Evolutionary conservation across 2,329 filamentous ascomycete genomes (phyloP).

Genomic region (Thelonectria discophora): DNA sequence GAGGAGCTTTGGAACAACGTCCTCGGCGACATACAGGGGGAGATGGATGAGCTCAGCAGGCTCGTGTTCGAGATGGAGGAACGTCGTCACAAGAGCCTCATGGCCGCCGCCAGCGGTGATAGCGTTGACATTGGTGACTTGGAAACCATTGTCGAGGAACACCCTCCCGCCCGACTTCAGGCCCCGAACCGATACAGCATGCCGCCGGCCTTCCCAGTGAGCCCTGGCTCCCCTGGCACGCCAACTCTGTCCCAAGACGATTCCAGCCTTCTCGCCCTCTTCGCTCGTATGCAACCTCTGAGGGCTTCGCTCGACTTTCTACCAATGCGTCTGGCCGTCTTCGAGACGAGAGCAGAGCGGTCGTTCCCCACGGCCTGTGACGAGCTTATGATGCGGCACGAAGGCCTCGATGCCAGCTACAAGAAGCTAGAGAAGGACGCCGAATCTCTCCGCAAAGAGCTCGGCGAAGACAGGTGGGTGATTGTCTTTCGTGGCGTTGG

Average conservation of each 20-base stretch:
- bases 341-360: slow-evolving; percentile 77
- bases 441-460: slow-evolving; percentile 85
- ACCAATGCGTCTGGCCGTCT: slow-evolving; percentile 91
- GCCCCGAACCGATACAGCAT: slow-evolving; percentile 75
- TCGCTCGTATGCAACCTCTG: slow-evolving; percentile 94
- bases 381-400: slow-evolving; percentile 80
- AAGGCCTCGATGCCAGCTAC: slow-evolving; percentile 83
- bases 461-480: slow-evolving; percentile 96
- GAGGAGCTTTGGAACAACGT: slow-evolving; percentile 96
- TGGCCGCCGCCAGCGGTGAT: slow-evolving; percentile 69
- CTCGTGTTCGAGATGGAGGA: slow-evolving; percentile 99
- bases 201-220: slow-evolving; percentile 68
- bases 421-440: slow-evolving; percentile 89
- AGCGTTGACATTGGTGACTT: slow-evolving; percentile 85
- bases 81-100: slow-evolving; percentile 81
- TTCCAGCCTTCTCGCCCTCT: slow-evolving; percentile 85
- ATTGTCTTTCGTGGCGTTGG: slow-evolving; percentile 94
- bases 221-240: slow-evolving; percentile 66
- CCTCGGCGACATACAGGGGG: slow-evolving; percentile 89
- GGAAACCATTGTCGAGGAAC: slow-evolving; percentile 92
- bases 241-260: slow-evolving; percentile 77
- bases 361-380: slow-evolving; percentile 92
- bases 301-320: slow-evolving; percentile 93
- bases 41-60: slow-evolving; percentile 80
- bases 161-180: slow-evolving; percentile 67